Base-by-base conservation (phyloP, 179 eudicot species). In the Patellifolia procumbens region DNA sequence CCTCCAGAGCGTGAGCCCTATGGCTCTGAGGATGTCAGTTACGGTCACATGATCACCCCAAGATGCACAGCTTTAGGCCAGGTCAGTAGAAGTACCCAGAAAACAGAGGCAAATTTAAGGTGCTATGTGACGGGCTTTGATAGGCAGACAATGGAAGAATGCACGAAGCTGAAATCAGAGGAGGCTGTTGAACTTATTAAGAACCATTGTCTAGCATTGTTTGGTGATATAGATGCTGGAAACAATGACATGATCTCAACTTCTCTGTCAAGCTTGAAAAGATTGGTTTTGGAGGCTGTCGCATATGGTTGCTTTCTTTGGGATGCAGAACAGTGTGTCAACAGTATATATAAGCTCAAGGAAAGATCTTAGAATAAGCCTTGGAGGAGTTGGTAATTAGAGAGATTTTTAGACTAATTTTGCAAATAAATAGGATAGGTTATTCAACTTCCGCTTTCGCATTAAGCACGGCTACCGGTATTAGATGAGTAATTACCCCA, bases 221-320 rank as follows among this genome's bases (percentile, higher is more conserved):
- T 91, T 81, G 89, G 87, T 34, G 82, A 75, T 34, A 84, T 76
- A 62, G 73, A 78, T 48, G 53, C 63, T 1, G 89, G 74, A 42
- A 66, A 60, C 10, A 73, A 85, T 45, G 89, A 87, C 45, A 74
- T 83, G 70, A 92, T 94, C 74, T 60, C 80, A 46, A 92, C 97
- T 31, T 94, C 98, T 6, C 61, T 89, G 70, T 87, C 91, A 19
- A 91, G 91, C 83, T 67, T 92, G 77, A 94, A 89, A 88, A 87
- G 98, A 79, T 83, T 94, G 81, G 83, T 88, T 76, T 74, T 92
- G 84, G 98, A 94, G 82, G 97, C 89, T 13, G 81, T 94, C 53
- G 97, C 97, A 46, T 89, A 92, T 59, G 98, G 98, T 26, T 85
- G 89, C n/a, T 94, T 91, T 70, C 85, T 94, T 22, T 92, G 97